Evolutionary conservation across 805 yeast genomes (phyloP), one percentile per base, ranked within the genome.

Genomic region (Pichia manshurica): DNA sequence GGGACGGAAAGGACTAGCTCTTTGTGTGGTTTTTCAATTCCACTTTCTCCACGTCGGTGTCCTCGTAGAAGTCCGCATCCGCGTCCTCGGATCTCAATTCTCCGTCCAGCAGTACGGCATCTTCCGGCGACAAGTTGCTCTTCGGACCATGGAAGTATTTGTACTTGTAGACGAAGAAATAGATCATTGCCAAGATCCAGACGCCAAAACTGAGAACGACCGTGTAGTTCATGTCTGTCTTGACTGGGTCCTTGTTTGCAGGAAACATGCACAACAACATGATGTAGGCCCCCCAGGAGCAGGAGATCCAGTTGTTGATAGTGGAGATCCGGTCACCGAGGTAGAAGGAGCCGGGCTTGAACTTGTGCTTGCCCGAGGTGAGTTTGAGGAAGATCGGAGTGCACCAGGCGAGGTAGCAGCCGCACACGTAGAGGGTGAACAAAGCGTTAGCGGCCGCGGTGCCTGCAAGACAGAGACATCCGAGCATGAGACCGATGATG

Each of bases 101-200:
- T 34, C 21, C 10, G 17, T 44, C 47, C 10, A 44, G 20, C 9
- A 32, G 16, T 2, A 44, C 12, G 13, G 29, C 31, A 39, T 45
- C 36, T 22, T 48, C 39, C 21, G 45, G 23, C 13, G 49, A 42
- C 47, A 57, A 44, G 40, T 57, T 57, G 36, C 56, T 53, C 44
- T 54, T 61, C 3, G 87, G 87, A 7, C 88, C 88, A 29, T 70
- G 59, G 68, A 77, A 82, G 29, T 33, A 15, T 58, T 70, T 66
- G 55, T 73, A 77, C 50, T 74, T 71, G 3, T 74, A 73, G 4
- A 68, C 60, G 47, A 61, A 70, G 64, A 77, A 82, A 62, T 81
- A 81, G 0, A 72, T 44, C 47, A 72, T 56, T 0, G 84, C 70
- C 17, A 79, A 64, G 5, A 77, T 49, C 84, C 84, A 79, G n/a